Conservation (phyloP, 2,329 filamentous ascomycete species). For the Fulvia fulva region DNA sequence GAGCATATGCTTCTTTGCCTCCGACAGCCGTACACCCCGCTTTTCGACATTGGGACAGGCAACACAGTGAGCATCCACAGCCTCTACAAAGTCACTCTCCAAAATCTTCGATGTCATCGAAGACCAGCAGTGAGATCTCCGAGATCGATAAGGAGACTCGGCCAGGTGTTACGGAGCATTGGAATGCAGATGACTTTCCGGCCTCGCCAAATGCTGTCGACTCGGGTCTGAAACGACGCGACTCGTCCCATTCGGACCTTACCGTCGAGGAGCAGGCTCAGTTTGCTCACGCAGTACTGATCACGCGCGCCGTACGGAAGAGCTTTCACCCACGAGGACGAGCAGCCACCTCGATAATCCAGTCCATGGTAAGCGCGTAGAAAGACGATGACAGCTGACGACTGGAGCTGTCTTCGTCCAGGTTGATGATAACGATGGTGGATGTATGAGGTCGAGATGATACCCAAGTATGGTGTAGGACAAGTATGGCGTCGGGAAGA, state of each 20-base stretch:
- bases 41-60: neutral
- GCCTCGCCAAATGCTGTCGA: neutral
- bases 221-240: neutral
- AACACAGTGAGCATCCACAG: neutral
- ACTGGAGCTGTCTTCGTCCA: too few species aligned
- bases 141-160: neutral
- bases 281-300: neutral
- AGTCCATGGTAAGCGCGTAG: too few species aligned
- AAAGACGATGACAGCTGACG: neutral
- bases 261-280: neutral
- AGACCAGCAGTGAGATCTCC: neutral
- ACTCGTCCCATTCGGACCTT: neutral
- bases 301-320: neutral
- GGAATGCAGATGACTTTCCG: neutral
- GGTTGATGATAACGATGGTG: too few species aligned
- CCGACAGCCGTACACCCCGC: neutral
- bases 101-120: neutral
- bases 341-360: too few species aligned
- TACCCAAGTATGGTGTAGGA: too few species aligned
- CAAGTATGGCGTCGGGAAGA: too few species aligned
- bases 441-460: too few species aligned
- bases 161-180: neutral
- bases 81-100: neutral
- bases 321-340: slow-evolving; percentile 1
- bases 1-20: neutral